These are phyloP conservation scores for Zymoseptoria tritici DNA, from an alignment of 2,329 filamentous ascomycete species.

Conservation along the genomic window DNA sequence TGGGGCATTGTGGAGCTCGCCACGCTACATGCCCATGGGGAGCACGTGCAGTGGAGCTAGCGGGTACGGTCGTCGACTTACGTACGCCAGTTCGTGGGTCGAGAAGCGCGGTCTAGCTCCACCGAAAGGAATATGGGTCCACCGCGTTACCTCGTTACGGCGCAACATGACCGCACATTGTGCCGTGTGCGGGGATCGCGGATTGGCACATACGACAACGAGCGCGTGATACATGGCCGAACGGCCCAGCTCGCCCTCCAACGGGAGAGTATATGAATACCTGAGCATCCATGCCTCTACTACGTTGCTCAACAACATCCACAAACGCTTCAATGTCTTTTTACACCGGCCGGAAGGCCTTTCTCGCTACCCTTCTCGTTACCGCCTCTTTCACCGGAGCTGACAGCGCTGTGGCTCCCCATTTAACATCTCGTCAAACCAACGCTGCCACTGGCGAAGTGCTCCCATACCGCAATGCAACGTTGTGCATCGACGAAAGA, in stretches of 20 bases:
- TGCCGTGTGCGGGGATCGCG: neutral
- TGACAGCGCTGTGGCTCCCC: neutral
- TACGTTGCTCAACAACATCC: neutral
- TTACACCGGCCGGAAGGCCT: neutral
- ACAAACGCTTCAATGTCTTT: neutral
- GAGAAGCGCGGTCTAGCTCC: too few relatives aligned
- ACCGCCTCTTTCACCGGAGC: neutral
- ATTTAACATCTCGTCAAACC: neutral
- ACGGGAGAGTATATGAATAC: neutral
- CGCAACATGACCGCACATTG: neutral
- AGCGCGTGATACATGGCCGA: neutral
- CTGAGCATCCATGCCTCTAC: neutral
- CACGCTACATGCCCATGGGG: neutral
- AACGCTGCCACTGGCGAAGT: neutral
- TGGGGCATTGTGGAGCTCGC: neutral
- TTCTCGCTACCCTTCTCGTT: neutral
- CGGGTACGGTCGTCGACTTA: neutral
- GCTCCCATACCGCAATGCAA: constrained; percentile 32
- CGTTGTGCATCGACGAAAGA: constrained; percentile 38
- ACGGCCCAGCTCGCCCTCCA: neutral
- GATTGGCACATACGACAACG: neutral
- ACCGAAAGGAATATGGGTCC: too few relatives aligned
- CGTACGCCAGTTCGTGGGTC: too few relatives aligned
- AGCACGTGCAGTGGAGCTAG: neutral
- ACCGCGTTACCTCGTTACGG: neutral